phyloP scores from a whole-genome alignment of 306 rosid genomes.

The Crataegus laevigata region DNA sequence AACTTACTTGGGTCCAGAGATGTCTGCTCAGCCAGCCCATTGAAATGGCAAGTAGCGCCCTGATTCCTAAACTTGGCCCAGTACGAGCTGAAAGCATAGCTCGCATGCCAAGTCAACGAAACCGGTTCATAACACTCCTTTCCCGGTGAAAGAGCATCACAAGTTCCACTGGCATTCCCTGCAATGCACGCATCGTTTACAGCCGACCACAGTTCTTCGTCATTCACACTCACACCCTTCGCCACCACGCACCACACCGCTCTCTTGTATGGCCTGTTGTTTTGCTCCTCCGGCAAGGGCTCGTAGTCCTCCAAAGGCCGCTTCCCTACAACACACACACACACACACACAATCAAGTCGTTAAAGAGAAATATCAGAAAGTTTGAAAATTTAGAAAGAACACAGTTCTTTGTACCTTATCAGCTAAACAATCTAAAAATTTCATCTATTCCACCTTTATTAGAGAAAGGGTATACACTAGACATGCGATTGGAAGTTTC shows the following conservation, averaged over 20 bases:
- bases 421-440: too few relatives aligned
- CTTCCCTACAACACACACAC: background rate
- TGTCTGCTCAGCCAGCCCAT: slow-evolving; percentile 45
- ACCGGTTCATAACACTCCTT: slow-evolving; percentile 33
- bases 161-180: slow-evolving; percentile 19
- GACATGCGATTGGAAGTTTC: too few relatives aligned
- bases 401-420: background rate
- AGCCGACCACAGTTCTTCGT: slow-evolving; percentile 17
- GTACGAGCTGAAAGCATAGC: slow-evolving; percentile 45
- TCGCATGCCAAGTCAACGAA: slow-evolving; percentile 34
- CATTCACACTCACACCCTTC: slow-evolving; percentile 13
- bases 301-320: background rate
- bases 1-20: slow-evolving; percentile 40
- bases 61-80: slow-evolving; percentile 33
- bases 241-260: slow-evolving; percentile 41
- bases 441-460: too few relatives aligned
- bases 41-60: slow-evolving; percentile 43
- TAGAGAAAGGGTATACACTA: too few relatives aligned
- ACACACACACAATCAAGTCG: too few relatives aligned
- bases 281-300: slow-evolving; percentile 3
- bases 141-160: slow-evolving; percentile 43
- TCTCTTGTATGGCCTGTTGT: slow-evolving; percentile 33
- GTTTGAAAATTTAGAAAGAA: background rate
- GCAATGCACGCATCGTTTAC: slow-evolving; percentile 16
- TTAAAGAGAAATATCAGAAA: background rate